phyloP scores from a whole-genome alignment of 1,139 yeast genomes.

The Saccharomycopsis crataegensis region DNA sequence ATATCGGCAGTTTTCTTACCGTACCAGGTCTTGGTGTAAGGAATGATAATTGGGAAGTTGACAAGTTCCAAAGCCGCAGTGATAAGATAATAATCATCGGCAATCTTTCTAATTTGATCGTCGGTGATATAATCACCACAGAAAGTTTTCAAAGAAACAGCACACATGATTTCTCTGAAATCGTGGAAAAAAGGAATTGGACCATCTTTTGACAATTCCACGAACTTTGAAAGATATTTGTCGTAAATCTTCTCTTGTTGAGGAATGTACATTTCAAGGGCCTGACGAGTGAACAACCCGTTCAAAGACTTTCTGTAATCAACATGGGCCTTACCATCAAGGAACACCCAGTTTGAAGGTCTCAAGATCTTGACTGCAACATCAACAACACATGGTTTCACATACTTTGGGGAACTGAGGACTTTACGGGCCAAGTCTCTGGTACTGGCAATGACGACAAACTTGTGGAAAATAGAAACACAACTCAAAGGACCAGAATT shows the following conservation, averaged over 20 bases:
- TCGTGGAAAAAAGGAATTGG: slow-evolving; percentile 81
- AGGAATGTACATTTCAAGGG: slow-evolving; percentile 78
- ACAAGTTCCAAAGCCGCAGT: slow-evolving; percentile 96
- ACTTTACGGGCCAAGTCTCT: slow-evolving; percentile 89
- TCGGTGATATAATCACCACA: slow-evolving; percentile 94
- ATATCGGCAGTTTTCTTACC: slow-evolving; percentile 89
- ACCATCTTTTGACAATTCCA: slow-evolving; percentile 48
- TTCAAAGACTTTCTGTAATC: slow-evolving; percentile 89
- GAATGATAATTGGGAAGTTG: slow-evolving; percentile 92
- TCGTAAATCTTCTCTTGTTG: slow-evolving; percentile 80
- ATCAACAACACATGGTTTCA: slow-evolving; percentile 96
- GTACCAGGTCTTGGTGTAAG: slow-evolving; percentile 96
- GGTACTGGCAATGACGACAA: slow-evolving; percentile 88
- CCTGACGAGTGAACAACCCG: slow-evolving; percentile 79
- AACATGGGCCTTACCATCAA: slow-evolving; percentile 90
- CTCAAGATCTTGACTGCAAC: slow-evolving; percentile 89
- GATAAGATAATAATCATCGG: slow-evolving; percentile 84
- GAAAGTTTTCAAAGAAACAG: slow-evolving; percentile 83
- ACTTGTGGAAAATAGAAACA: slow-evolving; percentile 95
- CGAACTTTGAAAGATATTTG: slow-evolving; percentile 61
- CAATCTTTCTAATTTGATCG: slow-evolving; percentile 76
- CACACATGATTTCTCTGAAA: slow-evolving; percentile 94
- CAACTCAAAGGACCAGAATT: slow-evolving; percentile 88
- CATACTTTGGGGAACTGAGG: slow-evolving; percentile 75
- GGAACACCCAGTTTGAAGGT: slow-evolving; percentile 95